Evolutionary conservation across 2,329 filamentous ascomycete species (phyloP).

Genomic region (Curvularia spicifera): DNA sequence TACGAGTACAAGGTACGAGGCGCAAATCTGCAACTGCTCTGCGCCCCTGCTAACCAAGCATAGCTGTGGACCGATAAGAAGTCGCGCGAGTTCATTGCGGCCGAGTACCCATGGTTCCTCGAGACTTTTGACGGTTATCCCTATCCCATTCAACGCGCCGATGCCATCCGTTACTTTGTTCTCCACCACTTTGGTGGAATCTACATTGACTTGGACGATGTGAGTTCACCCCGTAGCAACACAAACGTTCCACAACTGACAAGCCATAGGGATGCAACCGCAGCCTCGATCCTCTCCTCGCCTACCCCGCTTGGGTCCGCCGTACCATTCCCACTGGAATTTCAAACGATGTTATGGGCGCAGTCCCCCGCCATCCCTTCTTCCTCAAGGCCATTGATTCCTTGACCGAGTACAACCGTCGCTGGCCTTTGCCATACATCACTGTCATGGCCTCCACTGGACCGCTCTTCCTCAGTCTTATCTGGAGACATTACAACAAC

Average conservation of each 20-base stretch:
- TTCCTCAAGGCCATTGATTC: slow-evolving; percentile 72
- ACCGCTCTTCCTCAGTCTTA: slow-evolving; percentile 75
- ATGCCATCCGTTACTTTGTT: slow-evolving; percentile 80
- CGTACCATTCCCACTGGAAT: slow-evolving; percentile 78
- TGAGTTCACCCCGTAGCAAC: slow-evolving; percentile 40
- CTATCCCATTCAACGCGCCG: slow-evolving; percentile 78
- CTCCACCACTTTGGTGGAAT: slow-evolving; percentile 78
- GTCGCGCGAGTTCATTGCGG: slow-evolving; percentile 72
- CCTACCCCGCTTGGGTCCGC: slow-evolving; percentile 73
- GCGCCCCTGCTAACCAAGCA: slow-evolving; percentile 18
- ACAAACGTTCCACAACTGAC: slow-evolving; percentile 9
- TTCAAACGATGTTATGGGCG: slow-evolving; percentile 80
- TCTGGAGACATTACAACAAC: slow-evolving; percentile 76
- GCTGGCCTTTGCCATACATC: slow-evolving; percentile 74
- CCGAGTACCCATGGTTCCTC: slow-evolving; percentile 74
- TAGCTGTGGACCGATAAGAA: slow-evolving; percentile 78
- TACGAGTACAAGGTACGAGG: slow-evolving; percentile 72
- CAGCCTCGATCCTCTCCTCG: slow-evolving; percentile 70
- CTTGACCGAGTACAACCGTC: slow-evolving; percentile 70
- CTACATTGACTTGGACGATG: slow-evolving; percentile 80
- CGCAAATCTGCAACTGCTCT: slow-evolving; percentile 27
- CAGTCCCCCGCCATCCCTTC: slow-evolving; percentile 74
- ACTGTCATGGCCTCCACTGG: slow-evolving; percentile 82
- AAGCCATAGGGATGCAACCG: slow-evolving; percentile 67
- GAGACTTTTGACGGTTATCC: slow-evolving; percentile 75